Evolutionary conservation across 257 asterid species (phyloP).

Genomic region (Paraleonurus japonicus): DNA sequence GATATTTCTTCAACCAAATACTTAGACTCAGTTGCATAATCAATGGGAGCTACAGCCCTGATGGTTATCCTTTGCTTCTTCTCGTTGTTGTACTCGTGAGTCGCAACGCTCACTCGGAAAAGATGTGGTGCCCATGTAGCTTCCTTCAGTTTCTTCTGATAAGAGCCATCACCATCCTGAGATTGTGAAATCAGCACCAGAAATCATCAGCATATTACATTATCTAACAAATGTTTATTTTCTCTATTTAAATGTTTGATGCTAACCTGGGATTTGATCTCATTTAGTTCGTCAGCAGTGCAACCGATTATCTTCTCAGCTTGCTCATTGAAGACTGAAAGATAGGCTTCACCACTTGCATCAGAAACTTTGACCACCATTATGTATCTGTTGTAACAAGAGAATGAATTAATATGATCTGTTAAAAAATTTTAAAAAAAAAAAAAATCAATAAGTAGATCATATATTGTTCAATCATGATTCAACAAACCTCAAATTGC

Average conservation of each 20-base stretch:
- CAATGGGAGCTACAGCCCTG: slow-evolving; percentile 67
- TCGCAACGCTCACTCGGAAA: slow-evolving; percentile 68
- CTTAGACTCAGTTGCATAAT: slow-evolving; percentile 74
- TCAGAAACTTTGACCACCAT: slow-evolving; percentile 72
- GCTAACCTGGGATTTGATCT: slow-evolving; percentile 58
- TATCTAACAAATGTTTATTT: not conserved
- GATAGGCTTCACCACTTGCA: slow-evolving; percentile 85
- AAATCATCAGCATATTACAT: slow-evolving; percentile 10
- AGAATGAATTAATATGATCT: not conserved
- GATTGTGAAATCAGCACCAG: not conserved
- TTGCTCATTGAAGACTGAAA: slow-evolving; percentile 70
- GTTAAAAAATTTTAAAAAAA: not conserved
- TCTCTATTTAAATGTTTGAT: not conserved
- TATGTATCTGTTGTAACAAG: slow-evolving; percentile 58
- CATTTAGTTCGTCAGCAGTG: slow-evolving; percentile 80
- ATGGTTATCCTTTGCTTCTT: slow-evolving; percentile 81
- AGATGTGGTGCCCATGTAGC: slow-evolving; percentile 72
- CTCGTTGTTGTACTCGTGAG: slow-evolving; percentile 71
- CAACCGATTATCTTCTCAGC: slow-evolving; percentile 79
- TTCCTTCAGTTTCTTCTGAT: slow-evolving; percentile 49
- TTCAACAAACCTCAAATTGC: slow-evolving; percentile 70
- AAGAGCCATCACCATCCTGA: slow-evolving; percentile 51
- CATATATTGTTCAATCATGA: not conserved
- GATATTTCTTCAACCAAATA: slow-evolving; percentile 65
- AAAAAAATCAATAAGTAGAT: not conserved